Base-by-base conservation (phyloP, 306 rosid species). In the Prunus campanulata region DNA sequence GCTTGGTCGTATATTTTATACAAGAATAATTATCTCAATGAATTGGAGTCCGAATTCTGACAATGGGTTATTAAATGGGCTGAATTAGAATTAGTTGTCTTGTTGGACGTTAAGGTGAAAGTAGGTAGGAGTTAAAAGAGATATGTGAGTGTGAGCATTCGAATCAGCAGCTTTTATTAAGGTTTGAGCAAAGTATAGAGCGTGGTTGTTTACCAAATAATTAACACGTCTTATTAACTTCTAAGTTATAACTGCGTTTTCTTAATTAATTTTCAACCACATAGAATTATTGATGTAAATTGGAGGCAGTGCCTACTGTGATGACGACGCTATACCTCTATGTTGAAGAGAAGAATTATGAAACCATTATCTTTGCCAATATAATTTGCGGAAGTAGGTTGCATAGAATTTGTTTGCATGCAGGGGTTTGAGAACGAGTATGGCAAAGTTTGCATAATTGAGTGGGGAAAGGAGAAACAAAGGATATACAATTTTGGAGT, bases 371-470 rank as follows among this genome's bases (percentile, higher is more conserved):
- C 77, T 35, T 72, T 39, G 54, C 13, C 76, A 16, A 14, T 64
- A 50, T 39, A 71, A 80, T 77, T 70, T 51, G 73, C 15, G 29
- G 71, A 78, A 78, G 79, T 62, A 67, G 82, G 79, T 84, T 39
- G 82, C 82, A 82, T 79, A 64, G n/a, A 66, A 50, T 54, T 78
- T 72, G 56, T 70, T 77, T 64, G 61, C 56, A 74, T 74, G 76
- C 77, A 77, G 79, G 42, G 57, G 84, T 14, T 68, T 75, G 62
- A 71, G 27, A 65, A 77, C 64, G 74, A 66, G 63, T 61, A 39
- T 47, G 25, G 72, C 81, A 76, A 80, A 80, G 57, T 74, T 42
- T 56, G 65, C 82, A 83, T 77, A 67, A 79, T 83, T 87, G 87
- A 85, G 87, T 80, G 39, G 64, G 57, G 71, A 57, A 83, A 47